Evolutionary conservation across 1,284 basidiomycete genomes (phyloP).

Genomic region (Hymenochaete sp.): DNA sequence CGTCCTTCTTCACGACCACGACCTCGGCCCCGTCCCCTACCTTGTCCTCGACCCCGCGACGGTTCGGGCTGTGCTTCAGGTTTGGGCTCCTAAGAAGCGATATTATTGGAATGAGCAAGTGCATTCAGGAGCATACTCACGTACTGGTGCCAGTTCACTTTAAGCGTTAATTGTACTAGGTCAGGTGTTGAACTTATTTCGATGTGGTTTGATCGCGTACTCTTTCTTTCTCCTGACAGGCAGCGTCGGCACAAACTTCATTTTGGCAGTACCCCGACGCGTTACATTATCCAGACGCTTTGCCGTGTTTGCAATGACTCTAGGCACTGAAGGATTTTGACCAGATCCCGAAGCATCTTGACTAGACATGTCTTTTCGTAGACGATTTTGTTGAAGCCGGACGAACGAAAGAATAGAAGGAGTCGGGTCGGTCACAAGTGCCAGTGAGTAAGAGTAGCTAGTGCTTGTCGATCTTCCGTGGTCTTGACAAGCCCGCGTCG

Average conservation of each 20-base stretch:
- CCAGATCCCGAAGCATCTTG: slow-evolving; percentile 7
- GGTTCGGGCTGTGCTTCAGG: background rate
- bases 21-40: slow-evolving; percentile 22
- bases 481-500: no score
- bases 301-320: slow-evolving; percentile 63
- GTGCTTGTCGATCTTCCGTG: no score
- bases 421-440: no score
- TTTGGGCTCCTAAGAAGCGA: slow-evolving; percentile 43
- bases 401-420: background rate
- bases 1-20: slow-evolving; percentile 30
- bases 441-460: no score
- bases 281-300: slow-evolving; percentile 65
- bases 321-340: slow-evolving; percentile 21
- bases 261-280: slow-evolving; percentile 59
- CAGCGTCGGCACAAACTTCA: slow-evolving; percentile 72
- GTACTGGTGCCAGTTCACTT: slow-evolving; percentile 37
- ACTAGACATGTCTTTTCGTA: background rate
- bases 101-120: background rate
- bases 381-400: background rate
- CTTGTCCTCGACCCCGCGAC: background rate
- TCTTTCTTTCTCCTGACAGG: slow-evolving; percentile 66
- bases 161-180: slow-evolving; percentile 3
- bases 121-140: slow-evolving; percentile 18
- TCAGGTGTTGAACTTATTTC: background rate
- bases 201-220: slow-evolving; percentile 43